Base-by-base conservation (phyloP, 768 basidiomycete species). In the Russula foetens region DNA sequence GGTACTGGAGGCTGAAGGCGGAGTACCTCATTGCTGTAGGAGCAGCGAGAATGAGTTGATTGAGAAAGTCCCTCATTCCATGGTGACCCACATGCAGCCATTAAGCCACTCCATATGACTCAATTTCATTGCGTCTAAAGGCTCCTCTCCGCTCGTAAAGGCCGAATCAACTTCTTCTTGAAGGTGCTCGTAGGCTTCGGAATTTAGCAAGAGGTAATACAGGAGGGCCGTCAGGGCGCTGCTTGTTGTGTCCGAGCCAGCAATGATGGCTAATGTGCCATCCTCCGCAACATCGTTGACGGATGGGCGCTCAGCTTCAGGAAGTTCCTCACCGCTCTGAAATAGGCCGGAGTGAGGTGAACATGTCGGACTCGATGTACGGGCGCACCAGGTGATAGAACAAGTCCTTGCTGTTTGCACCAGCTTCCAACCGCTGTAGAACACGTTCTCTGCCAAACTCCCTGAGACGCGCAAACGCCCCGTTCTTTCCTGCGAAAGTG, bases 1-100 rank as follows among this genome's bases (percentile, higher is more conserved):
- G 80, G 74, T 35, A 82, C 69, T 11, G 82, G 74, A 15, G 81
- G 79, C 59, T 75, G 75, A 23, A 83, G 70, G 38, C 81, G 75
- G 29, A 83, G 69, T 0, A 74, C 69, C 60, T 83, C 82, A 43
- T 81, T 80, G 62, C 81, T 82, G 23, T 56, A 38, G 4, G 59
- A 47, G 53, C 50, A 19, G 21, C 9, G 33, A 33, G 6, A 4
- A 35, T 8, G 9, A 23, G 2, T 23, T 19, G 3, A 19, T 21
- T 4, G 17, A 4, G 26, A 23, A 35, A 11, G 8, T 12, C n/a
- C n/a, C 5, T 5, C 5, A 17, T 41, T 17, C 17, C 8, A 3
- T 11, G 24, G 17, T 26, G 8, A 58, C 61, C 48, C 31, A 63
- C 62, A 59, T 60, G 62, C 58, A 63, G 14, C 29, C 53, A 21